These are phyloP conservation scores for Neonectria faginata DNA, from an alignment of 2,329 filamentous ascomycete species.

Conservation along the genomic window DNA sequence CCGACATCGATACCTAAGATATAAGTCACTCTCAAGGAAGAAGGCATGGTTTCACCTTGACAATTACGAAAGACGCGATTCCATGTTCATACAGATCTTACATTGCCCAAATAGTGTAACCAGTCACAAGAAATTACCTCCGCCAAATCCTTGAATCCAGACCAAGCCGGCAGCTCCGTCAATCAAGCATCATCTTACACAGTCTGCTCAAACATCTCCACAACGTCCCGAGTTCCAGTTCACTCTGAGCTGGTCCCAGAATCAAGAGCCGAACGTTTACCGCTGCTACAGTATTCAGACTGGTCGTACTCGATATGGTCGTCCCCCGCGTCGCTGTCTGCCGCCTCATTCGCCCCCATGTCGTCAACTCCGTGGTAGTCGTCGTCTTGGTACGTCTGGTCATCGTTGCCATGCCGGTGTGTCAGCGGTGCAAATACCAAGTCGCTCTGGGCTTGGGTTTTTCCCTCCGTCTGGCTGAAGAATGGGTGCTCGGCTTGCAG, in stretches of 20 bases:
- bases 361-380: constrained; percentile 40
- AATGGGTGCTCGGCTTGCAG: constrained; percentile 63
- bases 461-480: constrained; percentile 51
- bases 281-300: constrained; percentile 39
- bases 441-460: not conserved
- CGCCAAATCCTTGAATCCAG: not conserved
- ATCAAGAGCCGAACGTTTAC: not conserved
- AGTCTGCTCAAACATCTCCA: not conserved
- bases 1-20: too few relatives aligned
- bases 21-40: too few relatives aligned
- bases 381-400: constrained; percentile 32
- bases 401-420: constrained; percentile 8
- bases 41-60: too few relatives aligned
- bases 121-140: not conserved
- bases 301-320: constrained; percentile 43
- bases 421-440: constrained; percentile 24
- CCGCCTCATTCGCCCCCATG: constrained; percentile 44
- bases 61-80: too few relatives aligned
- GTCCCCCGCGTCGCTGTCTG: constrained; percentile 29
- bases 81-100: not conserved
- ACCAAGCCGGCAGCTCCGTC: not conserved
- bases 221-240: not conserved
- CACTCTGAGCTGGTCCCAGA: not conserved
- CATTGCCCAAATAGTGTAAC: not conserved
- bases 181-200: not conserved